Conservation (phyloP, 768 basidiomycete species). For the Agrocybe pediades region DNA sequence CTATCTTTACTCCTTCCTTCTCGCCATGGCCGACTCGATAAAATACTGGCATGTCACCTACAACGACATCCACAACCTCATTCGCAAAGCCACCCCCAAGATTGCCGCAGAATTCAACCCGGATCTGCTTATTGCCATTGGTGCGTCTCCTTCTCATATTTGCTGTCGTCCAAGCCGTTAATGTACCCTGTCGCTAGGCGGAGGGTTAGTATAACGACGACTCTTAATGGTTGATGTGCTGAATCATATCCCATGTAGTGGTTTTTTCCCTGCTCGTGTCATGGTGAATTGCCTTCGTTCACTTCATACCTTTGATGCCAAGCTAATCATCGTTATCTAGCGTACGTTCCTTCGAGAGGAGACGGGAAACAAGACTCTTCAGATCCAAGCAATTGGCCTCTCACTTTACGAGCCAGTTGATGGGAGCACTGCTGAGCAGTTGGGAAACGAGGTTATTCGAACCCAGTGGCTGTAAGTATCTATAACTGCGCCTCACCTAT, state of each 20-base stretch:
- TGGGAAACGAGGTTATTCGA: slow-evolving; percentile 84
- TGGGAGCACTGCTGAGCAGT: slow-evolving; percentile 69
- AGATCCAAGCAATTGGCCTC: slow-evolving; percentile 95
- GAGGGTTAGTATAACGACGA: slow-evolving; percentile 63
- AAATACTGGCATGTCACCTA: slow-evolving; percentile 78
- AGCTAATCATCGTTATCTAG: slow-evolving; percentile 33
- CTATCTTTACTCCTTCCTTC: slow-evolving; percentile 6
- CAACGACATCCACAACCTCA: slow-evolving; percentile 91
- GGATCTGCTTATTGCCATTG: slow-evolving; percentile 85
- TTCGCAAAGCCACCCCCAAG: slow-evolving; percentile 61
- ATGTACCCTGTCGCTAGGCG: slow-evolving; percentile 45
- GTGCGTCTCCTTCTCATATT: slow-evolving; percentile 34
- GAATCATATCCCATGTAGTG: slow-evolving; percentile 45
- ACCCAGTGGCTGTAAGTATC: slow-evolving; percentile 94
- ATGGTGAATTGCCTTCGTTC: slow-evolving; percentile 47
- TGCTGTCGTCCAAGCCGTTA: too few species aligned
- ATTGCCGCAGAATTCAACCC: slow-evolving; percentile 84
- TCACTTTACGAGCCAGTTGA: slow-evolving; percentile 92
- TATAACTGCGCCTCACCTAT: background rate
- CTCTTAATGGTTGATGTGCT: slow-evolving; percentile 11
- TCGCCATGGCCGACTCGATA: slow-evolving; percentile 42
- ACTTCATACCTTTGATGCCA: slow-evolving; percentile 1
- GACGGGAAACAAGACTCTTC: slow-evolving; percentile 73
- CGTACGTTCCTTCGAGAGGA: slow-evolving; percentile 83
- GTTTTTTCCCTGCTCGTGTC: slow-evolving; percentile 95